phyloP scores from a whole-genome alignment of 2,329 filamentous ascomycete genomes.

The Fusarium chlamydosporum region DNA sequence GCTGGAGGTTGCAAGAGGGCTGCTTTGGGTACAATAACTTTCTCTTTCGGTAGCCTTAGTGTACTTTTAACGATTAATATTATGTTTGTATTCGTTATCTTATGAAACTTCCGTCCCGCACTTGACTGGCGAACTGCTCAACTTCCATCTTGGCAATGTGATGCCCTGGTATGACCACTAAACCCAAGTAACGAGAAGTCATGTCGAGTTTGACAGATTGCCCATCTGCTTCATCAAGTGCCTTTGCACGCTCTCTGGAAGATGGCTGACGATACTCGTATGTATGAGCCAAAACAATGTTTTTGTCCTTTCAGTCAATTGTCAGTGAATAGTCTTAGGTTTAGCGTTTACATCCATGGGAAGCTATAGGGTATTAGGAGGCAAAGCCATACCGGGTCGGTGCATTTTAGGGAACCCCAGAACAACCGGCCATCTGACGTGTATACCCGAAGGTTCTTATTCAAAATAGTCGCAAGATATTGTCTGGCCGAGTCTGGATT shows the following conservation, averaged over 20 bases:
- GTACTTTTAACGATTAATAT: conserved; percentile 51
- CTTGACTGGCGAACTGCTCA: conserved; percentile 78
- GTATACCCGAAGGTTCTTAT: conserved; percentile 83
- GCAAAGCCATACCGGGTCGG: conserved; percentile 78
- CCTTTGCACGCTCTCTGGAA: conserved; percentile 60
- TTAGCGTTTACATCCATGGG: background rate
- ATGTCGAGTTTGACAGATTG: conserved; percentile 75
- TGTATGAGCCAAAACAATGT: conserved; percentile 87
- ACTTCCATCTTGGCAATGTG: conserved; percentile 91
- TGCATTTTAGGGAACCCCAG: conserved; percentile 92
- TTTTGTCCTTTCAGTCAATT: conserved; percentile 75
- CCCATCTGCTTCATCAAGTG: conserved; percentile 54
- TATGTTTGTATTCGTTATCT: conserved; percentile 35
- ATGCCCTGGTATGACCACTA: conserved; percentile 89
- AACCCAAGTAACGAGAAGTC: conserved; percentile 86
- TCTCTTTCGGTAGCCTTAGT: conserved; percentile 46
- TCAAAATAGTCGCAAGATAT: conserved; percentile 77
- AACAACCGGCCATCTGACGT: conserved; percentile 90
- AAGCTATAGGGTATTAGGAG: conserved; percentile 22
- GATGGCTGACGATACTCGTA: conserved; percentile 90
- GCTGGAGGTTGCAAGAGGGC: conserved; percentile 46
- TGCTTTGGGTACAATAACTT: conserved; percentile 43
- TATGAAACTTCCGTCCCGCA: conserved; percentile 48
- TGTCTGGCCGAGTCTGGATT: conserved; percentile 66
- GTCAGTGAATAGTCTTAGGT: background rate